A percentile compares a stretch with the other conserved stretches of the same genome.
Conservation (phyloP, 2,329 filamentous ascomycete species). For the Furcasterigmium furcatum region DNA sequence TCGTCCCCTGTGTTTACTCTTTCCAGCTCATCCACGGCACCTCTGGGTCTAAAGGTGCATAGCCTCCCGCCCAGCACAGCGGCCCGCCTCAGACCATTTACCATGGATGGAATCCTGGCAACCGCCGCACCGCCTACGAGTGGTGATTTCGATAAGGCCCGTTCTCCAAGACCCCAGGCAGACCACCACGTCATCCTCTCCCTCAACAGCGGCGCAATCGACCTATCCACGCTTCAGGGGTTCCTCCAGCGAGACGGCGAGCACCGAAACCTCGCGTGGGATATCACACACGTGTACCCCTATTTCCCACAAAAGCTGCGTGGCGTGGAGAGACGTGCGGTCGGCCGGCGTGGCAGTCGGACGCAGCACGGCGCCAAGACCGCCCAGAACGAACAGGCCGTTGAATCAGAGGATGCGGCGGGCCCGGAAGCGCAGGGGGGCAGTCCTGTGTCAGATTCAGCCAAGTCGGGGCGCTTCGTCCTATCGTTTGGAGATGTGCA, state of each 20-base stretch:
- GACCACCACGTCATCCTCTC: slow-evolving; percentile 28
- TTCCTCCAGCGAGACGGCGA: slow-evolving; percentile 39
- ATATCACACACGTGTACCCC: slow-evolving; percentile 10
- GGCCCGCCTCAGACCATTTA: slow-evolving; percentile 16
- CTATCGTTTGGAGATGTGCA: slow-evolving; percentile 22
- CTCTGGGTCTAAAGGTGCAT: slow-evolving; percentile 12
- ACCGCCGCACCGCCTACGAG: too few species aligned
- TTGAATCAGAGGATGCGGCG: too few species aligned
- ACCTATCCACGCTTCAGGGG: slow-evolving; percentile 22
- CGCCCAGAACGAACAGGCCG: background rate
- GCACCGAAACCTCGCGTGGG: slow-evolving; percentile 24
- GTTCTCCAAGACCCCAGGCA: too few species aligned
- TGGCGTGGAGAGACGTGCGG: background rate
- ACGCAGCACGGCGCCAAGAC: background rate
- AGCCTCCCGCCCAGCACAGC: slow-evolving; percentile 17
- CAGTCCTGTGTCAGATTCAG: too few species aligned
- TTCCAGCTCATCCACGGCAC: slow-evolving; percentile 26
- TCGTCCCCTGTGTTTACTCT: slow-evolving; percentile 11
- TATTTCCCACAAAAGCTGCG: slow-evolving; percentile 9
- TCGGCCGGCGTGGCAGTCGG: too few species aligned
- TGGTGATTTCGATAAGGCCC: too few species aligned
- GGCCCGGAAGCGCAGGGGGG: too few species aligned
- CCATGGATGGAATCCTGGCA: slow-evolving; percentile 8
- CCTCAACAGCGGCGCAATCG: slow-evolving; percentile 27
- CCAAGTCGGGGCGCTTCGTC: slow-evolving; percentile 23